phyloP scores from a whole-genome alignment of 1,139 yeast species.

The Hyphopichia khmerensis region DNA sequence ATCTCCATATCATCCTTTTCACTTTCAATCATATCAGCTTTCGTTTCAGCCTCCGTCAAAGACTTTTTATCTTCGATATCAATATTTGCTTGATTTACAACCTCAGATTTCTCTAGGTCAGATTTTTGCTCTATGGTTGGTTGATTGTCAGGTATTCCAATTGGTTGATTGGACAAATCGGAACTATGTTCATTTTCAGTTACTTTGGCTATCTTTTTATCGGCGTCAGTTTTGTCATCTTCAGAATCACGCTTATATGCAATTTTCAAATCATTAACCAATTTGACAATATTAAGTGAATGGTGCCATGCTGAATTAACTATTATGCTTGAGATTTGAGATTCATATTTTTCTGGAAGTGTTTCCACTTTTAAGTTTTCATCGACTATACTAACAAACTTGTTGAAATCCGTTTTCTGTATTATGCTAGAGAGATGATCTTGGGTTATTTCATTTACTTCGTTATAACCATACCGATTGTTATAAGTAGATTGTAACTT shows the following conservation, averaged over 20 bases:
- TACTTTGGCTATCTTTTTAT: too few relatives aligned
- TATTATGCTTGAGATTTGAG: constrained; percentile 23
- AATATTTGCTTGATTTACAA: too few relatives aligned
- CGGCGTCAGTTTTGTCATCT: too few relatives aligned
- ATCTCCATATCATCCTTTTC: too few relatives aligned
- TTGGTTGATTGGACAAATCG: too few relatives aligned
- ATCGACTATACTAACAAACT: constrained; percentile 17
- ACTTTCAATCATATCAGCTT: too few relatives aligned
- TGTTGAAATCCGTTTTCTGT: constrained; percentile 12
- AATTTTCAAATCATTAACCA: background rate
- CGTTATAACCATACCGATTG: constrained; percentile 8
- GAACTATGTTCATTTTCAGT: background rate
- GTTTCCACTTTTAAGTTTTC: constrained; percentile 18
- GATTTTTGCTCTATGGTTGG: too few relatives aligned
- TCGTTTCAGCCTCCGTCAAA: too few relatives aligned
- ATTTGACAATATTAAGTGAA: background rate
- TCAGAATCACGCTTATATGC: background rate
- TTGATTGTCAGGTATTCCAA: too few relatives aligned
- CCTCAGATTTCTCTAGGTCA: too few relatives aligned
- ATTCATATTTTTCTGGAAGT: constrained; percentile 14
- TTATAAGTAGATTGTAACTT: constrained; percentile 15
- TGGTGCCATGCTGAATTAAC: constrained; percentile 19
- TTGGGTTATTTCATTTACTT: constrained; percentile 7
- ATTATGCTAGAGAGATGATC: constrained; percentile 11
- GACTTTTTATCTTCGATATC: too few relatives aligned